A percentile compares a stretch with the other conserved stretches of the same genome.
Conservation (phyloP, 2,329 filamentous ascomycete species). For the Drechmeria coniospora region DNA sequence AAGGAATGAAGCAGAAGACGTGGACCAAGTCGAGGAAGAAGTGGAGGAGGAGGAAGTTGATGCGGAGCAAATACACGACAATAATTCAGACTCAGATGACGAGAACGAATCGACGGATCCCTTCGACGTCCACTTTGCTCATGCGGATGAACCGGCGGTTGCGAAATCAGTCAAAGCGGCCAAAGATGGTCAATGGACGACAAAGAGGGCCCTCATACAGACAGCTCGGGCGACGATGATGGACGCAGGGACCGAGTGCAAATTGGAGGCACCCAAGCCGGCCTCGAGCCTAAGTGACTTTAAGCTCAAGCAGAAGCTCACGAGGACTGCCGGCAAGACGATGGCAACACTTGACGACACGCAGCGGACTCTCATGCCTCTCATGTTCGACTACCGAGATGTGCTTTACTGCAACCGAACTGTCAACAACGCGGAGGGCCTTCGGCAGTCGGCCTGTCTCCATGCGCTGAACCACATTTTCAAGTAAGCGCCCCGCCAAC, state of each 20-base stretch:
- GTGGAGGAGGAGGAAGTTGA: constrained; percentile 5
- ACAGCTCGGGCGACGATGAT: constrained; percentile 32
- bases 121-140: constrained; percentile 68
- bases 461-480: constrained; percentile 87
- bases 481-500: constrained; percentile 39
- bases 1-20: constrained; percentile 21
- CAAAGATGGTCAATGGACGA: constrained; percentile 34
- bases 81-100: constrained; percentile 29
- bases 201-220: constrained; percentile 29
- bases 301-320: constrained; percentile 57
- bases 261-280: constrained; percentile 14
- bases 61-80: constrained; percentile 14
- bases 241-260: constrained; percentile 25
- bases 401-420: constrained; percentile 61
- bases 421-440: constrained; percentile 46
- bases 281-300: constrained; percentile 28
- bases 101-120: constrained; percentile 47
- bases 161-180: constrained; percentile 35
- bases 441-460: constrained; percentile 61
- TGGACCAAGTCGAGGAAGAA: constrained; percentile 11
- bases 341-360: constrained; percentile 42
- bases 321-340: constrained; percentile 35
- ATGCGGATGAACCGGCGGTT: constrained; percentile 46
- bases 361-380: constrained; percentile 50
- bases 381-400: constrained; percentile 73